Conservation (phyloP, 2,329 filamentous ascomycete genomes). For the Fusarium caatingaense region DNA sequence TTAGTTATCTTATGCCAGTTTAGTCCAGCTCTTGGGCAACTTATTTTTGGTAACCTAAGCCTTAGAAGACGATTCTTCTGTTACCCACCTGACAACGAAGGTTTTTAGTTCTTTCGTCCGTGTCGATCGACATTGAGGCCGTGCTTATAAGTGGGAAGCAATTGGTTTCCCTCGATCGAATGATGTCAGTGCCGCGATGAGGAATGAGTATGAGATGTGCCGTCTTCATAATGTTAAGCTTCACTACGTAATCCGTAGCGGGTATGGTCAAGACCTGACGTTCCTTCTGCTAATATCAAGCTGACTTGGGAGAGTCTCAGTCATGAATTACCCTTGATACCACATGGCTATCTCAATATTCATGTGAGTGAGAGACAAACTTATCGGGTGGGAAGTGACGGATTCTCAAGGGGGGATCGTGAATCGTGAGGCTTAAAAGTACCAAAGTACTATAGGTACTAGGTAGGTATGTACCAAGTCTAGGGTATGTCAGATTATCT, state of each 20-base stretch:
- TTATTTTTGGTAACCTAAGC: too few relatives aligned
- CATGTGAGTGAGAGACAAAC: not conserved
- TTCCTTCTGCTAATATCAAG: not conserved
- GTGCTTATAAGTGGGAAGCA: not conserved
- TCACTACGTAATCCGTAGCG: too few relatives aligned
- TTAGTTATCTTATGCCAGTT: too few relatives aligned
- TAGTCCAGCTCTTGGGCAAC: too few relatives aligned
- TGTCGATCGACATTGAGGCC: not conserved
- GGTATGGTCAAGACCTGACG: too few relatives aligned
- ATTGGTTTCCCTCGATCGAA: not conserved
- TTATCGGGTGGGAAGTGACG: not conserved
- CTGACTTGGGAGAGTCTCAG: not conserved
- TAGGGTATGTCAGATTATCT: slow-evolving; percentile 26
- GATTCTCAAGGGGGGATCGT: not conserved
- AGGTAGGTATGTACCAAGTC: not conserved
- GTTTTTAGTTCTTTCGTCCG: not conserved
- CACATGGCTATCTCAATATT: not conserved
- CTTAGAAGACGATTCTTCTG: not conserved
- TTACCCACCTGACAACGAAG: not conserved
- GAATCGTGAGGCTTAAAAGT: slow-evolving; percentile 2
- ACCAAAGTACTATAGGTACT: too few relatives aligned
- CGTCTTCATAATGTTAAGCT: not conserved
- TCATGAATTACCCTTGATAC: not conserved
- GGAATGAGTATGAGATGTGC: not conserved
- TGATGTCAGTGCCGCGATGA: not conserved